A percentile compares a stretch with the other conserved stretches of the same genome.
Evolutionary conservation across 768 basidiomycete species (phyloP).

Genomic region (Boletus patriciae): DNA sequence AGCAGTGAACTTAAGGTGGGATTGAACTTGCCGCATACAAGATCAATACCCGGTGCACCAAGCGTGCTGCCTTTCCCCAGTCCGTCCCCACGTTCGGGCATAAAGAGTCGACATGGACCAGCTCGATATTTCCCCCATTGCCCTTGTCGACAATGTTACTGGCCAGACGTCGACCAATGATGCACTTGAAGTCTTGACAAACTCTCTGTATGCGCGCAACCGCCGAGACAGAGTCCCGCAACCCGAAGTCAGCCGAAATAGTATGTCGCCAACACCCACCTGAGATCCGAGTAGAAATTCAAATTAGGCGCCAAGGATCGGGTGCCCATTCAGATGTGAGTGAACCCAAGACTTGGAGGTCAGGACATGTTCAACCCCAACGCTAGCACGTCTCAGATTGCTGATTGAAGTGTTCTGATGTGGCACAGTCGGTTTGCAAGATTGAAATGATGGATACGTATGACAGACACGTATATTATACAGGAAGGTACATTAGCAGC

Average conservation of each 20-base stretch:
- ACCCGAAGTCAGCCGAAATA: too few species aligned
- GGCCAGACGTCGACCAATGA: conserved; percentile 13
- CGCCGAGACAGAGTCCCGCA: background rate
- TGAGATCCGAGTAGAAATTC: too few species aligned
- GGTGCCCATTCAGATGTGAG: too few species aligned
- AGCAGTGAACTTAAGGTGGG: too few species aligned
- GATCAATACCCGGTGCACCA: background rate
- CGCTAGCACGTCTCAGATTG: background rate
- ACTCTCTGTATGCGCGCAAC: background rate
- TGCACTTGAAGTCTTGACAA: conserved; percentile 19
- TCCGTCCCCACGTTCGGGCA: background rate
- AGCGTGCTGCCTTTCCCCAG: conserved; percentile 10
- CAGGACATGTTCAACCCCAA: background rate
- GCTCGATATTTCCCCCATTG: background rate
- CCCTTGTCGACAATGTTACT: background rate
- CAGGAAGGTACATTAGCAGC: conserved; percentile 12
- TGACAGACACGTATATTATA: background rate
- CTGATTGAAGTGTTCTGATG: background rate
- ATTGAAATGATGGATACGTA: background rate
- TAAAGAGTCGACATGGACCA: background rate
- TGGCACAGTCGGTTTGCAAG: background rate
- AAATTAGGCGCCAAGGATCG: too few species aligned
- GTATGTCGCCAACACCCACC: too few species aligned
- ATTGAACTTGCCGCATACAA: background rate
- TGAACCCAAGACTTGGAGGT: too few species aligned